Conservation (phyloP, 495 filamentous ascomycete genomes). For the Neurospora intermedia region DNA sequence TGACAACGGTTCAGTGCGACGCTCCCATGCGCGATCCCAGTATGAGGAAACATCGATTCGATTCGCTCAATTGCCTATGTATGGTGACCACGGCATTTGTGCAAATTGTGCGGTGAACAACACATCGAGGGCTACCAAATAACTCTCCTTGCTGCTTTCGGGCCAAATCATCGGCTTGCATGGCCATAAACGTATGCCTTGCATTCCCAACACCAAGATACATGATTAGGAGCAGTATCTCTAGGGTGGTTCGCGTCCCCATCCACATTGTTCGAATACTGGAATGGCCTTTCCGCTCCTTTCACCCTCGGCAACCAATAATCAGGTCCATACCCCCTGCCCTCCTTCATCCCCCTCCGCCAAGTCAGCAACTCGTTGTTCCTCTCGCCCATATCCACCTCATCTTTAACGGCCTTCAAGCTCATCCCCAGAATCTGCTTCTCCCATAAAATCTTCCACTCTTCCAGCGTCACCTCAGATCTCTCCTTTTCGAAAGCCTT, state of each 20-base stretch:
- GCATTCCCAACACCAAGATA: no score
- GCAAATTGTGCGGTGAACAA: no score
- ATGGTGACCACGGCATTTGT: background rate
- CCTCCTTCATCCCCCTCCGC: background rate
- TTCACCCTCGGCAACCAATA: background rate
- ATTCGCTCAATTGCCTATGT: background rate
- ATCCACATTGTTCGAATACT: background rate
- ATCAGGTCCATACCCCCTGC: background rate
- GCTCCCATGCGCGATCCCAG: background rate
- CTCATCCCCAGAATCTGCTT: no score
- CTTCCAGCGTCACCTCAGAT: background rate
- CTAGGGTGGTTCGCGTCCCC: no score
- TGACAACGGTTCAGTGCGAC: background rate
- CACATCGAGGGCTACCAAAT: no score
- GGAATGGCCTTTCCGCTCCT: background rate
- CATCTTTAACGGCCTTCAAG: no score
- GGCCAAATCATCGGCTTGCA: no score
- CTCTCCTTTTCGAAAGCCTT: background rate
- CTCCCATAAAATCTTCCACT: background rate
- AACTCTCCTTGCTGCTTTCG: no score
- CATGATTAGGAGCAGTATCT: no score
- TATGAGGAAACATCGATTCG: background rate
- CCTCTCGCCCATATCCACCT: background rate
- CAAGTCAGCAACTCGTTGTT: background rate
- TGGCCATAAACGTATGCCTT: no score